These are phyloP conservation scores for Rhodotorula sp. DNA, from an alignment of 1,284 basidiomycete species.

Conservation along the genomic window DNA sequence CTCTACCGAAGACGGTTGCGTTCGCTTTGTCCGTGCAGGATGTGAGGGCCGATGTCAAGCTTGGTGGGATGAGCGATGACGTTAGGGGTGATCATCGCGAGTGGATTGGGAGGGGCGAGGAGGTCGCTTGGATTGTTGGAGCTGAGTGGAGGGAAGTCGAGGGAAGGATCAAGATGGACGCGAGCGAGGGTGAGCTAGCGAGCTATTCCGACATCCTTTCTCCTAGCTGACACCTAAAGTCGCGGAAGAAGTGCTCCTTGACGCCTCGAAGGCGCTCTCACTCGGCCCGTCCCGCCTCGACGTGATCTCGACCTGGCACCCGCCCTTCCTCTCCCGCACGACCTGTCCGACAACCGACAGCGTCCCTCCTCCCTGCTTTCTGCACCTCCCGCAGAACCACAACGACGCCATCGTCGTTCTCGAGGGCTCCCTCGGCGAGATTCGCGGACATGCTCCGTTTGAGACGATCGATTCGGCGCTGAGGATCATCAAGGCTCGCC, in stretches of 20 bases:
- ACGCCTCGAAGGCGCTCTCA: slow-evolving; percentile 27
- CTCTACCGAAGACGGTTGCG: slow-evolving; percentile 25
- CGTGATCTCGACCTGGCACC: slow-evolving; percentile 41
- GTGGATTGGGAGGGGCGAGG: slow-evolving; percentile 30
- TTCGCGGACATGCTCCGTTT: slow-evolving; percentile 38
- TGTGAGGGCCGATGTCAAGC: slow-evolving; percentile 11
- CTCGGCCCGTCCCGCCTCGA: slow-evolving; percentile 34
- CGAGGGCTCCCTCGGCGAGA: slow-evolving; percentile 33
- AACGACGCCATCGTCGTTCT: slow-evolving; percentile 34
- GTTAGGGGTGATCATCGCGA: slow-evolving; percentile 24
- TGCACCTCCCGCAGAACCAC: slow-evolving; percentile 9
- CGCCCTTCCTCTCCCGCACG: slow-evolving; percentile 7
- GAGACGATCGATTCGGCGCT: slow-evolving; percentile 36
- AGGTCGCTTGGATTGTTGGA: slow-evolving; percentile 8
- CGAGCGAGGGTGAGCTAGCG: slow-evolving; percentile 19
- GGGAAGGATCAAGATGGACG: slow-evolving; percentile 30
- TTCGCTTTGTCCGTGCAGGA: slow-evolving; percentile 26
- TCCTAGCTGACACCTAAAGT: background rate
- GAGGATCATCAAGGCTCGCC: slow-evolving; percentile 30
- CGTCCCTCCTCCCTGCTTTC: background rate
- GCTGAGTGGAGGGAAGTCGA: slow-evolving; percentile 40
- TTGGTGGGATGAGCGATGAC: slow-evolving; percentile 12
- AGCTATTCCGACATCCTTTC: background rate
- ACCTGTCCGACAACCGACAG: background rate
- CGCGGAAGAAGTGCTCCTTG: slow-evolving; percentile 24